Base-by-base conservation (phyloP, 2,329 filamentous ascomycete species). In the Endothia cerciana region DNA sequence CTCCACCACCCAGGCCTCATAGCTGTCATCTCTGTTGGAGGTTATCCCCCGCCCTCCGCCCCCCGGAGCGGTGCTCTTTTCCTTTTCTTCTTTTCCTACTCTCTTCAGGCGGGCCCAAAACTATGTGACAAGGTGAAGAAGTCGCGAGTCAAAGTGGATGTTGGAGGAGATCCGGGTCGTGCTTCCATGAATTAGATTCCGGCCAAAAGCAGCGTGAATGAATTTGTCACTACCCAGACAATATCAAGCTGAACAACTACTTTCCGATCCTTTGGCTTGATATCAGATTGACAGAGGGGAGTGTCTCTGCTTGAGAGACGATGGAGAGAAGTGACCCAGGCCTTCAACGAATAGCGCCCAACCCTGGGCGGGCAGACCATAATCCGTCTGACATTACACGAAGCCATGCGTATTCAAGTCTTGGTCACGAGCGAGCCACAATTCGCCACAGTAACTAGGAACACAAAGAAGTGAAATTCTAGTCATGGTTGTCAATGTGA, bases 1-100 rank as follows among this genome's bases (percentile, higher is more conserved):
- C 19, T 78, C 77, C 4, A 65, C 79, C 57, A 80, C 71, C 38
- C 64, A 49, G 22, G 56, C 51, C 28, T 43, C 59, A 33, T 64
- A 64, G n/a, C 30, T 22, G 36, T 58, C 36, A 22, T 40, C 7
- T 13, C 15, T 33, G 11, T 36, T 5, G 28, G 33, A 36, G 33
- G n/a, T n/a, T n/a, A n/a, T n/a, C n/a, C n/a, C n/a, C n/a, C n/a
- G n/a, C n/a, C n/a, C n/a, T n/a, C n/a, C n/a, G n/a, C n/a, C n/a
- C n/a, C n/a, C n/a, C n/a, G n/a, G n/a, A 10, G 33, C 33, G 33
- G 33, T 36, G 33, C 33, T 36, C 10, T 30, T 25, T 28, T 7
- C 17, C 22, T 51, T 13, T 28, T 30, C 25, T 30, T 51, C 25
- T 25, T n/a, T 25, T 13, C 3, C 3, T 51, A 11, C 28, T 36